Evolutionary conservation across 2,329 filamentous ascomycete genomes (phyloP), one percentile per base, ranked within the genome.

Genomic region (Ceratocystis diversiconidia): DNA sequence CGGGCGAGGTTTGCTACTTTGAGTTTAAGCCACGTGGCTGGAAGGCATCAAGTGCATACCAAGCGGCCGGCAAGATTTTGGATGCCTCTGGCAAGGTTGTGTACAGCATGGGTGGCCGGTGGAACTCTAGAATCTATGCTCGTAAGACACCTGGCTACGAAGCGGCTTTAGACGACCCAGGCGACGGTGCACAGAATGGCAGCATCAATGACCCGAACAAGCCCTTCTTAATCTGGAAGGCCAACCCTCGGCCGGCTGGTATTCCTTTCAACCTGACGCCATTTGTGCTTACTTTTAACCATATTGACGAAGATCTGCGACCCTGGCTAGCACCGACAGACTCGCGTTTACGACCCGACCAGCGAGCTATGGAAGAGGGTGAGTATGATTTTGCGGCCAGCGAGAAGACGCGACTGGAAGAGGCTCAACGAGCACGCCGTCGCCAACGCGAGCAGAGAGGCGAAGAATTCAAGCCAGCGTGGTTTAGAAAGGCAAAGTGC

Each of bases 331-430:
- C 94, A 46, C 94, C 94, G 0, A 99, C 94, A 0, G 94, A 99
- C 74, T 95, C 92, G 1, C 82, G 94, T n/a, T 79, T 96, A 41
- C 82, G 94, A 36, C 92, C 94, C 0, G 94, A 99, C 75, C 94
- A 99, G 77, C 83, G 94, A 10, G 94, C 94, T 1, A 99, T 99
- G 94, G 94, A 99, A 74, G 92, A 97, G 68, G 94, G 92, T n/a
- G 85, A 92, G 75, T 99, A 99, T 73, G 92, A 97, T 72, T 81
- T 94, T 67, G 94, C 94, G 1, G 94, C 92, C 0, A 84, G 83
- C 4, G 94, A 99, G 79, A 99, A 99, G 83, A 94, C 92, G 72
- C 82, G 94, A 1, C 83, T 99, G 0, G 94, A 99, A 75, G 89
- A 96, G 77, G 91, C 86, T 69, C 94, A 99, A 79, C 82, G 94